Percentiles rank a stretch among this genome's conserved stretches.
Evolutionary conservation across 192 early-diverging fungal genomes (phyloP).

Genomic region (Oehlia diaphana): DNA sequence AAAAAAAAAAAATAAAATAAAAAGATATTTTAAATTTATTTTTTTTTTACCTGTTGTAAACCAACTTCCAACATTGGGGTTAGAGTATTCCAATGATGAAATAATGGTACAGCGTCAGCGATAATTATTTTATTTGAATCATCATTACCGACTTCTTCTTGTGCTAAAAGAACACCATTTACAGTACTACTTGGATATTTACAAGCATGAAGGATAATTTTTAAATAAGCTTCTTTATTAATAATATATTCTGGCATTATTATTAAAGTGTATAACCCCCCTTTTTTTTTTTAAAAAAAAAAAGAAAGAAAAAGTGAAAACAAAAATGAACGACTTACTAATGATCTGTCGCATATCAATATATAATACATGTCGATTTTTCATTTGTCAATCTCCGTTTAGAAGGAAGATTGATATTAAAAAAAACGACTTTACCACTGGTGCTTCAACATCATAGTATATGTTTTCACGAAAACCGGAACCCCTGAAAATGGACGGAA

Average conservation of each 20-base stretch:
- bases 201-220: slow-evolving; percentile 77
- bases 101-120: slow-evolving; percentile 76
- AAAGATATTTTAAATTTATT: not conserved
- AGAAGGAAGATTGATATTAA: no score
- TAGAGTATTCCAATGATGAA: slow-evolving; percentile 79
- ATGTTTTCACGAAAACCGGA: no score
- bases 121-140: slow-evolving; percentile 33
- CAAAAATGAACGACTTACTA: not conserved
- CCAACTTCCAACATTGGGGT: slow-evolving; percentile 85
- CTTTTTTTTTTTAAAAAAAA: not conserved
- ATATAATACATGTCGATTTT: not conserved
- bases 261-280: not conserved
- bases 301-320: not conserved
- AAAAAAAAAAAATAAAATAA: not conserved
- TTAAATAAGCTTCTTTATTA: slow-evolving; percentile 60
- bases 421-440: no score
- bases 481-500: no score
- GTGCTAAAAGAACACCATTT: slow-evolving; percentile 74
- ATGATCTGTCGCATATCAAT: not conserved
- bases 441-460: no score
- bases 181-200: slow-evolving; percentile 81
- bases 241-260: slow-evolving; percentile 16
- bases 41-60: slow-evolving; percentile 67
- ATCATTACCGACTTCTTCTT: slow-evolving; percentile 19
- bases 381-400: not conserved